phyloP scores from a whole-genome alignment of 306 rosid genomes.

The Dryas alaskensis region DNA sequence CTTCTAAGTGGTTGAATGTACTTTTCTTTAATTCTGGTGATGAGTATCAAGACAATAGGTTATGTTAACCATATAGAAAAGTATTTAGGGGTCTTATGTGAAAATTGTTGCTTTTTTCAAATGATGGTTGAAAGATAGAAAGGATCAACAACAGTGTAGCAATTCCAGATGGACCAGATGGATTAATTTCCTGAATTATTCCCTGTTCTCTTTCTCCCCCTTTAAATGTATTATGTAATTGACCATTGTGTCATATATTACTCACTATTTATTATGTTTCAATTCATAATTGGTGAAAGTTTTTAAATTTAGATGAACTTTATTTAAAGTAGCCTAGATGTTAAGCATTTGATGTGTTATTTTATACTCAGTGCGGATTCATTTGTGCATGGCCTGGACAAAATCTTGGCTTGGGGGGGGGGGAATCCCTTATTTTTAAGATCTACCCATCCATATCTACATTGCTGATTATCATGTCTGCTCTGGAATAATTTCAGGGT shows the following conservation, averaged over 20 bases:
- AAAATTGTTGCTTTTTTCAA: background rate
- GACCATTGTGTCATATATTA: background rate
- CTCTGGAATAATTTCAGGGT: conserved; percentile 45
- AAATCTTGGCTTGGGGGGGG: too few species aligned
- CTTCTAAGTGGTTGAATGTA: background rate
- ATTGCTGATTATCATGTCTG: background rate
- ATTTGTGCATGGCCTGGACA: too few species aligned
- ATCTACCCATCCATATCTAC: background rate
- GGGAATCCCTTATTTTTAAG: background rate
- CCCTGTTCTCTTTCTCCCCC: background rate
- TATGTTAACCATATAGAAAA: background rate
- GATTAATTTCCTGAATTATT: background rate
- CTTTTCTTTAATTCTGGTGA: background rate
- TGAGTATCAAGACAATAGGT: too few species aligned
- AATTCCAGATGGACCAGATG: background rate
- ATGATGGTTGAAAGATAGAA: background rate
- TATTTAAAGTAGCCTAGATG: background rate
- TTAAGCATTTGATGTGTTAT: background rate
- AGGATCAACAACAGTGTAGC: background rate
- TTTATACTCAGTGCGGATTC: background rate
- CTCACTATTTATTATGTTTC: background rate
- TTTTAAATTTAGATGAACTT: background rate
- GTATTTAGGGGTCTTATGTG: background rate
- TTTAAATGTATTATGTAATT: background rate
- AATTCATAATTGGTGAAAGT: background rate